Percentiles rank a stretch among this genome's conserved stretches.
Evolutionary conservation across 805 yeast species (phyloP).

Genomic region (Metschnikowia colocasiae): DNA sequence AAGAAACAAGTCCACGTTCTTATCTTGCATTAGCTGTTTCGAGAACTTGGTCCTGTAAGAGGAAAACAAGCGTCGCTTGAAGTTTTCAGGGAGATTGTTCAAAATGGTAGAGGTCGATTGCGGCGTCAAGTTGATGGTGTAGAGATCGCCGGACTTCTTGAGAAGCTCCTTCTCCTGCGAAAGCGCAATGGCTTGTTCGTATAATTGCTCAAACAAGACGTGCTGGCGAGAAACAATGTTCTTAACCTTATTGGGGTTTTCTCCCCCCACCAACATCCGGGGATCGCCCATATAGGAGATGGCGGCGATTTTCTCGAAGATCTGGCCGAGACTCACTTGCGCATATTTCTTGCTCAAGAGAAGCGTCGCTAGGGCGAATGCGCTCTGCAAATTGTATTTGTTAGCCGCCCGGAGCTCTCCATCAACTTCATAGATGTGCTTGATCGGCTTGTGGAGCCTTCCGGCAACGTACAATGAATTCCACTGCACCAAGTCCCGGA

Average conservation of each 20-base stretch:
- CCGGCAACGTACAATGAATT: slow-evolving; percentile 84
- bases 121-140: neutral
- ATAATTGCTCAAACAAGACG: slow-evolving; percentile 63
- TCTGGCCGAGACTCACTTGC: slow-evolving; percentile 16
- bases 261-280: slow-evolving; percentile 81
- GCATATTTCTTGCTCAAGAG: slow-evolving; percentile 53
- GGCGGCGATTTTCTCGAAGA: slow-evolving; percentile 73
- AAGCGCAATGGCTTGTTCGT: slow-evolving; percentile 54
- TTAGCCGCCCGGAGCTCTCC: slow-evolving; percentile 56
- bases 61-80: slow-evolving; percentile 9
- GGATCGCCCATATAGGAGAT: slow-evolving; percentile 89
- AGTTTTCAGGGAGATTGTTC: slow-evolving; percentile 11
- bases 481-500: slow-evolving; percentile 81
- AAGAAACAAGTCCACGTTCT: neutral
- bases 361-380: slow-evolving; percentile 64
- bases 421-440: slow-evolving; percentile 57
- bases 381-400: slow-evolving; percentile 73
- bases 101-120: slow-evolving; percentile 6
- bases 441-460: slow-evolving; percentile 89
- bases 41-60: slow-evolving; percentile 10
- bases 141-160: neutral
- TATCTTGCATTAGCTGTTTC: neutral
- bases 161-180: slow-evolving; percentile 6
- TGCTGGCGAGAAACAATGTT: slow-evolving; percentile 83
- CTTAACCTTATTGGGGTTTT: slow-evolving; percentile 81